Conservation (phyloP, 1,284 basidiomycete species). For the Schizophyllum amplum region DNA sequence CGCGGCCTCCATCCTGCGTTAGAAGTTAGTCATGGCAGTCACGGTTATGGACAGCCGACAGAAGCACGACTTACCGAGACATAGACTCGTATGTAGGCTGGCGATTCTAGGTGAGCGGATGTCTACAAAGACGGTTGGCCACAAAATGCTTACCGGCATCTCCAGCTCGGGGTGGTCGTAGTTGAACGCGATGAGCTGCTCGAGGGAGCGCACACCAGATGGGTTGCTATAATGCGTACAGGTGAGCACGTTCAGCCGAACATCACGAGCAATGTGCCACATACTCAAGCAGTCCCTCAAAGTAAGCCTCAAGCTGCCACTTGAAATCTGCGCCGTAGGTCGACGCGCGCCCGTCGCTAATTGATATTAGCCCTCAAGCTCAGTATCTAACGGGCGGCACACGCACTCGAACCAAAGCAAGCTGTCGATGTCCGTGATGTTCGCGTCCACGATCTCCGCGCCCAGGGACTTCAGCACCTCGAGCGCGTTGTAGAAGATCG, state of each 20-base stretch:
- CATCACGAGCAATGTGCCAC: constrained; percentile 23
- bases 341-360: neutral
- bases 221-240: too few relatives aligned
- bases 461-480: constrained; percentile 40
- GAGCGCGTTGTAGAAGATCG: constrained; percentile 47
- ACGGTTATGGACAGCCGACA: too few relatives aligned
- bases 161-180: too few relatives aligned
- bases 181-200: too few relatives aligned
- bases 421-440: constrained; percentile 49
- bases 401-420: constrained; percentile 44
- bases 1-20: too few relatives aligned
- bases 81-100: constrained; percentile 16
- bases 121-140: too few relatives aligned
- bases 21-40: too few relatives aligned
- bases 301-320: constrained; percentile 35
- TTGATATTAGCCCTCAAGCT: constrained; percentile 42
- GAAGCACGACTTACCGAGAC: too few relatives aligned
- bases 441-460: constrained; percentile 54
- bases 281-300: constrained; percentile 37
- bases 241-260: constrained; percentile 18
- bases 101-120: constrained; percentile 12
- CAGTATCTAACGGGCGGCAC: constrained; percentile 40
- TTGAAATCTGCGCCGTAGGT: neutral
- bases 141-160: too few relatives aligned
- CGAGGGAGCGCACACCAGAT: too few relatives aligned